Base-by-base conservation (phyloP, 805 yeast species). In the Candida endomychidarum region DNA sequence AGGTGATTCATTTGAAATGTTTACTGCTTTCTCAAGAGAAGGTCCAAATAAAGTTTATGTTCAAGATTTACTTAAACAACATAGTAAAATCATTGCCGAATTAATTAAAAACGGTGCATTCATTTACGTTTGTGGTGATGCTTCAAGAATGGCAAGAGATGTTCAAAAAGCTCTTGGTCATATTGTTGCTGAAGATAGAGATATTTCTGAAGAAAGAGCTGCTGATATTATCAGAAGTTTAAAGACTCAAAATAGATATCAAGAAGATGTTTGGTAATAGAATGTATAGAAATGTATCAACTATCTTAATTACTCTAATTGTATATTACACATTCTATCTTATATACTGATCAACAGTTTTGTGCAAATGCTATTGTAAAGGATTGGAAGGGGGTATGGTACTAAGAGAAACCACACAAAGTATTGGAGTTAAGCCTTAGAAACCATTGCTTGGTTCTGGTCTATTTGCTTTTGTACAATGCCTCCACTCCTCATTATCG, bases 41-140 rank as follows among this genome's bases (percentile, higher is more conserved):
- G 54, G 52, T 26, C 65, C 72, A 8, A 59, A 70, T 38, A 76
- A 78, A 53, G 83, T 82, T 12, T 91, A 91, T 53, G 99, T 91
- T 42, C 99, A 91, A 67, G 83, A 93, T 58, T 78, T 76, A 48
- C 58, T 93, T 50, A 51, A 61, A 35, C 85, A 81, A 46, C 58
- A 77, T 58, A 56, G 72, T 54, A 56, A 74, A 49, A 67, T 75
- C 48, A 63, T 85, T 41, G 78, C 80, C 52, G 67, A 78, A 34
- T 64, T 83, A 34, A 58, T 83, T 38, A 60, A 65, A 38, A 61
- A 65, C 34, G 96, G 96, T 42, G 98, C 96, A 0, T 85, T 81
- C 60, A 75, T 91, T 50, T 91, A 93, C 61, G 96, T 91, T 26
- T 91, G 99, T 74, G 99, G 98, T 59, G 98, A 93, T 67, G 98